A percentile compares a stretch with the other conserved stretches of the same genome.
Evolutionary conservation across 129 eudicot species (phyloP).

Genomic region (Pseudognaphalium luteoalbum): DNA sequence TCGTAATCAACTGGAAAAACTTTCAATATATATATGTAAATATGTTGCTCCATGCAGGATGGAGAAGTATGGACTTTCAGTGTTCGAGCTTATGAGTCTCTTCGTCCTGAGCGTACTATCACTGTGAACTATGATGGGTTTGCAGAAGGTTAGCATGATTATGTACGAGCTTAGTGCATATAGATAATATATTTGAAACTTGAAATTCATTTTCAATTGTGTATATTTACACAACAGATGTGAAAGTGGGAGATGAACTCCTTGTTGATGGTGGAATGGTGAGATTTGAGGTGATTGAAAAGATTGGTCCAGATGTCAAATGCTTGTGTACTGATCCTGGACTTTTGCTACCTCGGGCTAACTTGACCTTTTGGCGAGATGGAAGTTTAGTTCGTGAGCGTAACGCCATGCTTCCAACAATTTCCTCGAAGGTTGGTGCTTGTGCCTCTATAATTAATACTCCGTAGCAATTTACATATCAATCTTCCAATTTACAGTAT

Average conservation of each 20-base stretch:
- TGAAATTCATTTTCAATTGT: neutral
- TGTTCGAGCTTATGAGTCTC: conserved; percentile 73
- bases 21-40: neutral
- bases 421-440: conserved; percentile 79
- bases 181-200: neutral
- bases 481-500: neutral
- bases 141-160: conserved; percentile 68
- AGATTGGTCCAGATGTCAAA: conserved; percentile 97
- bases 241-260: conserved; percentile 92
- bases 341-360: conserved; percentile 86
- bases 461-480: neutral
- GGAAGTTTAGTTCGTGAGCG: conserved; percentile 90
- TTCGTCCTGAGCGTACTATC: conserved; percentile 74
- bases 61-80: conserved; percentile 93
- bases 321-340: conserved; percentile 96
- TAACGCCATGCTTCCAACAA: conserved; percentile 89
- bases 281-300: conserved; percentile 94
- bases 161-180: neutral
- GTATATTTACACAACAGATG: conserved; percentile 48
- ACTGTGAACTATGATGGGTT: conserved; percentile 89
- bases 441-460: no score
- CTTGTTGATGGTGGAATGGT: conserved; percentile 99
- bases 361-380: conserved; percentile 87
- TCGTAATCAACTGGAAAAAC: neutral
- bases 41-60: conserved; percentile 46